A percentile compares a stretch with the other conserved stretches of the same genome.
Conservation (phyloP, 2,329 filamentous ascomycete species). For the Trichoderma oligosporum region DNA sequence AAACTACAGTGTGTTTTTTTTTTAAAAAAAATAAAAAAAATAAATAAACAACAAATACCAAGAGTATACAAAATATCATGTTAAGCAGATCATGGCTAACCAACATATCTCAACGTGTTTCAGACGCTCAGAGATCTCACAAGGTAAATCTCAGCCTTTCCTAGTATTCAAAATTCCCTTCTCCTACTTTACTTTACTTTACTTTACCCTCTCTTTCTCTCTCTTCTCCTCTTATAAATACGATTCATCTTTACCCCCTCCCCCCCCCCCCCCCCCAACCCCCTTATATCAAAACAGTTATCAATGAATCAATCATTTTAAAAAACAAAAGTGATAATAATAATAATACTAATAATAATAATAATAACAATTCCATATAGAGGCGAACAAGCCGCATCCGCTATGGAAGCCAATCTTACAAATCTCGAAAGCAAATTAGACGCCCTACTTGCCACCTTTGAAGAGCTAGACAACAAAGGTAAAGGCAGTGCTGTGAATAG, state of each 20-base stretch:
- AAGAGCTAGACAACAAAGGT: slow-evolving; percentile 25
- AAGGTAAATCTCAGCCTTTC: slow-evolving; percentile 1
- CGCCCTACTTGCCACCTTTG: slow-evolving; percentile 49
- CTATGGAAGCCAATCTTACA: slow-evolving; percentile 50
- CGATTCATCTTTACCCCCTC: too few species aligned
- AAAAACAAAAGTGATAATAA: too few species aligned
- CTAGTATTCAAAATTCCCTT: background rate
- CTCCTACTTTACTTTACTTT: background rate
- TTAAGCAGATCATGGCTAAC: background rate
- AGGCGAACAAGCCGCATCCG: slow-evolving; percentile 52
- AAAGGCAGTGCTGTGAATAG: background rate
- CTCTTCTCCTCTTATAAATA: too few species aligned
- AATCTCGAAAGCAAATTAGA: slow-evolving; percentile 55
- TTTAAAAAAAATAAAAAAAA: background rate
- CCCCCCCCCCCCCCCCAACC: too few species aligned
- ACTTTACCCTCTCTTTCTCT: background rate
- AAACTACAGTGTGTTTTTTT: too few species aligned
- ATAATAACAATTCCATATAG: slow-evolving; percentile 29
- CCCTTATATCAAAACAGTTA: too few species aligned
- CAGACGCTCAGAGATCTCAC: slow-evolving; percentile 6
- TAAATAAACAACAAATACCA: too few species aligned
- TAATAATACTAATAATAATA: too few species aligned
- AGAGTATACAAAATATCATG: background rate
- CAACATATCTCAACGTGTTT: background rate
- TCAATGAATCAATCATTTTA: too few species aligned